Evolutionary conservation across 2,329 filamentous ascomycete genomes (phyloP).

Genomic region (Aspergillus sp.): DNA sequence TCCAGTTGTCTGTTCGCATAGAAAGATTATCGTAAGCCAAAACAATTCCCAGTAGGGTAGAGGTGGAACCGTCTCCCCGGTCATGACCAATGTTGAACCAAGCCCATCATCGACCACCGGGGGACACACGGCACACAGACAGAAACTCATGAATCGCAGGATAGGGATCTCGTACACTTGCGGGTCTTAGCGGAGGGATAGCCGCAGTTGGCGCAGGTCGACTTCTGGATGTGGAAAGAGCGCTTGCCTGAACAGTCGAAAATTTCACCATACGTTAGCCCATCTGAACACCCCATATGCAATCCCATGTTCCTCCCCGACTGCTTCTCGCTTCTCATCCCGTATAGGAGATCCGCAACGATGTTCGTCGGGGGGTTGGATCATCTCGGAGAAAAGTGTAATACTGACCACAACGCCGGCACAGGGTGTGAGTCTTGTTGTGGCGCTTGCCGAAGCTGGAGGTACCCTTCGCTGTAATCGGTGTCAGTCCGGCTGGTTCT

Average conservation of each 20-base stretch:
- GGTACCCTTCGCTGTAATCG: slow-evolving; percentile 65
- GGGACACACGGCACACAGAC: slow-evolving; percentile 10
- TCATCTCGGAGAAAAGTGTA: slow-evolving; percentile 15
- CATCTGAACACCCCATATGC: slow-evolving; percentile 10
- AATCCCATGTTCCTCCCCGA: slow-evolving; percentile 10
- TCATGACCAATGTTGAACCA: neutral
- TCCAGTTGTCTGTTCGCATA: slow-evolving; percentile 82
- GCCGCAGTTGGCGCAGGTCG: slow-evolving; percentile 93
- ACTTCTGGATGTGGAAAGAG: slow-evolving; percentile 99
- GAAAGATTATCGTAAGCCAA: slow-evolving; percentile 28
- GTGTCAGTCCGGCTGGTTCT: slow-evolving; percentile 42
- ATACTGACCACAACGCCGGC: slow-evolving; percentile 94
- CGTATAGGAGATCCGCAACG: slow-evolving; percentile 15
- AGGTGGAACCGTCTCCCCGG: neutral
- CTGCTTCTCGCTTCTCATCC: slow-evolving; percentile 4
- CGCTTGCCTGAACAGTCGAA: slow-evolving; percentile 67
- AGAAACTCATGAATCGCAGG: neutral
- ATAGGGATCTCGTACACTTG: slow-evolving; percentile 74
- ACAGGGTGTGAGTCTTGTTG: slow-evolving; percentile 98
- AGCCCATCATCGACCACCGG: slow-evolving; percentile 8
- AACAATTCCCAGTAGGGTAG: slow-evolving; percentile 8
- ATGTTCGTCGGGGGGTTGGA: slow-evolving; percentile 8
- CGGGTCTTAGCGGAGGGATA: slow-evolving; percentile 96
- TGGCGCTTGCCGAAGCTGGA: slow-evolving; percentile 77
- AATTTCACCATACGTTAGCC: slow-evolving; percentile 34